Evolutionary conservation across 2,329 filamentous ascomycete species (phyloP).

Genomic region (Setomelanomma holmii): DNA sequence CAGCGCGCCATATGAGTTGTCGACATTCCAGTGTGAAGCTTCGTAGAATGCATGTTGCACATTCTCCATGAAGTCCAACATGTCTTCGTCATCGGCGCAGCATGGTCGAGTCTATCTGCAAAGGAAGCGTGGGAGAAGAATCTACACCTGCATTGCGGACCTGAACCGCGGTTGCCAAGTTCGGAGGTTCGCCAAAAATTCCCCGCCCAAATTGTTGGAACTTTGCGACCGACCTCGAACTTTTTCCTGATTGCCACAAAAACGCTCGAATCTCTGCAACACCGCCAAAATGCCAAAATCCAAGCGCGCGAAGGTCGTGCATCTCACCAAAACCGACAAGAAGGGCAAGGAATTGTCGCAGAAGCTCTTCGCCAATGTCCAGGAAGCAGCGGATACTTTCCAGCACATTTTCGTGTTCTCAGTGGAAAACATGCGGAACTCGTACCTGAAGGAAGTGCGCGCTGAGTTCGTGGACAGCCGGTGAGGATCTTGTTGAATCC

Average conservation of each 20-base stretch:
- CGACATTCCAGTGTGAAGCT: slow-evolving; percentile 84
- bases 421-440: slow-evolving; percentile 98
- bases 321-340: slow-evolving; percentile 90
- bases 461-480: slow-evolving; percentile 83
- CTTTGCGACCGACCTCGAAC: slow-evolving; percentile 29
- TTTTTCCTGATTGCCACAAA: slow-evolving; percentile 27
- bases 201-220: slow-evolving; percentile 36
- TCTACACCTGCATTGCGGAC: not conserved
- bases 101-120: slow-evolving; percentile 22
- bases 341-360: slow-evolving; percentile 91
- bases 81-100: slow-evolving; percentile 53
- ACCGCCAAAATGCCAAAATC: slow-evolving; percentile 84
- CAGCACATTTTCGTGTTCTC: slow-evolving; percentile 91
- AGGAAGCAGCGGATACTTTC: slow-evolving; percentile 83
- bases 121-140: not conserved
- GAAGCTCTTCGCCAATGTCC: slow-evolving; percentile 86
- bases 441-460: slow-evolving; percentile 89
- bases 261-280: slow-evolving; percentile 16
- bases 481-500: slow-evolving; percentile 65
- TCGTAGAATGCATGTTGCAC: slow-evolving; percentile 90
- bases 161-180: slow-evolving; percentile 38
- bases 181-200: slow-evolving; percentile 39
- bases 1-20: slow-evolving; percentile 89
- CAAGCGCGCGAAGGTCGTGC: slow-evolving; percentile 86
- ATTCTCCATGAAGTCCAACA: slow-evolving; percentile 98